Evolutionary conservation across 441 rosid species (phyloP).

Genomic region (Macaranga tanarius): DNA sequence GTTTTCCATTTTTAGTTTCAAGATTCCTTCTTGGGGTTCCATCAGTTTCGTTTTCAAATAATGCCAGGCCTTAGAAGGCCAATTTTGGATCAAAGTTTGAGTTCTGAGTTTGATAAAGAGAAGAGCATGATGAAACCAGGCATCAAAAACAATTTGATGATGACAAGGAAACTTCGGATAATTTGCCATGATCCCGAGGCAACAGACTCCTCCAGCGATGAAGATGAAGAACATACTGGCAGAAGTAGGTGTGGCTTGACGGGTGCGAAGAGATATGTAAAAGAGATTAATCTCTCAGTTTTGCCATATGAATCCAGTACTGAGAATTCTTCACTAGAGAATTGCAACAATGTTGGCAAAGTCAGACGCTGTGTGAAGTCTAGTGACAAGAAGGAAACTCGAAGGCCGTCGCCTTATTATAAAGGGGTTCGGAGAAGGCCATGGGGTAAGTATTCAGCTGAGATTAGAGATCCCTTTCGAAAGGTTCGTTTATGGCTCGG

Average conservation of each 20-base stretch:
- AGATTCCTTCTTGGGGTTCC: neutral
- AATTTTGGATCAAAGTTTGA: constrained; percentile 18
- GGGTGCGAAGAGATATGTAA: constrained; percentile 27
- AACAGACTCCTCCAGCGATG: constrained; percentile 51
- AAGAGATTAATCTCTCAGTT: constrained; percentile 33
- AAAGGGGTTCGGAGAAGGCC: constrained; percentile 49
- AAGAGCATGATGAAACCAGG: constrained; percentile 7
- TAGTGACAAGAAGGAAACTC: constrained; percentile 15
- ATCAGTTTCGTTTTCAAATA: constrained; percentile 2
- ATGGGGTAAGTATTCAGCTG: constrained; percentile 45
- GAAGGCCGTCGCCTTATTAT: constrained; percentile 22
- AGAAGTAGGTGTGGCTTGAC: neutral
- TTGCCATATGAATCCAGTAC: neutral
- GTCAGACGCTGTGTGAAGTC: neutral
- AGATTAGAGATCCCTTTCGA: constrained; percentile 42
- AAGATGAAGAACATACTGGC: constrained; percentile 22
- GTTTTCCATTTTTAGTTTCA: neutral
- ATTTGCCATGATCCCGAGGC: constrained; percentile 47
- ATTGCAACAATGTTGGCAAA: neutral
- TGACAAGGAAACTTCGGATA: constrained; percentile 38
- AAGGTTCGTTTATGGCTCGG: constrained; percentile 44
- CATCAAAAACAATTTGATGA: constrained; percentile 10
- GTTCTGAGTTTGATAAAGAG: neutral
- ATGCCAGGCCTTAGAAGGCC: constrained; percentile 32
- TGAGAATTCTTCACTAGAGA: constrained; percentile 2